Evolutionary conservation across 768 basidiomycete genomes (phyloP).

Genomic region (Lactarius hengduanensis): DNA sequence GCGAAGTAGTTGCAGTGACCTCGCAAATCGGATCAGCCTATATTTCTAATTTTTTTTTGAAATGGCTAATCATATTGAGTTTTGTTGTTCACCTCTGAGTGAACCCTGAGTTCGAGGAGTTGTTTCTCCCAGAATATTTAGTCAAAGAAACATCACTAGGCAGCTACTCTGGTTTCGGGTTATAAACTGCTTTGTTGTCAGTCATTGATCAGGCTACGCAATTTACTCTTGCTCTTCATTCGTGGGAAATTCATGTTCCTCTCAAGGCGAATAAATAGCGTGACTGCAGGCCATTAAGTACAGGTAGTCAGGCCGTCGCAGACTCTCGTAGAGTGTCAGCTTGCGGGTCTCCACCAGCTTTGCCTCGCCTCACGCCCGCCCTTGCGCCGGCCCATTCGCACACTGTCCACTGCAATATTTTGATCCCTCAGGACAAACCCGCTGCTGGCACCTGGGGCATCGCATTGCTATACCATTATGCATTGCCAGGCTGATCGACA

Average conservation of each 20-base stretch:
- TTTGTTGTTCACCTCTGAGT: too few species aligned
- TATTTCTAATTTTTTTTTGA: too few species aligned
- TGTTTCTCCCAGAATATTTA: too few species aligned
- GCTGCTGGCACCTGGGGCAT: not conserved
- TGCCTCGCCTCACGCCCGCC: not conserved
- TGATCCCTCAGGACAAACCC: not conserved
- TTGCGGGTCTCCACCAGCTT: not conserved
- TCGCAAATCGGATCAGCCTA: too few species aligned
- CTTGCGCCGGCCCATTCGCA: not conserved
- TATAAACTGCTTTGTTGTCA: too few species aligned
- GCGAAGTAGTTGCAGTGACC: too few species aligned
- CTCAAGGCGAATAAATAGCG: not conserved
- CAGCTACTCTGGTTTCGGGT: too few species aligned
- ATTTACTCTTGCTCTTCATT: not conserved
- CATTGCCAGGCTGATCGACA: not conserved
- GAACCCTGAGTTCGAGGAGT: too few species aligned
- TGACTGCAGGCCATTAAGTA: not conserved
- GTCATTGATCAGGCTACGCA: too few species aligned
- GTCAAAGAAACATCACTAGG: too few species aligned
- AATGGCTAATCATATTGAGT: too few species aligned
- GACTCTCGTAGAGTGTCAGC: not conserved
- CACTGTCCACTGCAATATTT: not conserved
- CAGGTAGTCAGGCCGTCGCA: not conserved
- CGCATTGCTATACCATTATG: not conserved
- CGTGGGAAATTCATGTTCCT: not conserved